phyloP scores from a whole-genome alignment of 768 basidiomycete species.

The Boletus rex-veris region DNA sequence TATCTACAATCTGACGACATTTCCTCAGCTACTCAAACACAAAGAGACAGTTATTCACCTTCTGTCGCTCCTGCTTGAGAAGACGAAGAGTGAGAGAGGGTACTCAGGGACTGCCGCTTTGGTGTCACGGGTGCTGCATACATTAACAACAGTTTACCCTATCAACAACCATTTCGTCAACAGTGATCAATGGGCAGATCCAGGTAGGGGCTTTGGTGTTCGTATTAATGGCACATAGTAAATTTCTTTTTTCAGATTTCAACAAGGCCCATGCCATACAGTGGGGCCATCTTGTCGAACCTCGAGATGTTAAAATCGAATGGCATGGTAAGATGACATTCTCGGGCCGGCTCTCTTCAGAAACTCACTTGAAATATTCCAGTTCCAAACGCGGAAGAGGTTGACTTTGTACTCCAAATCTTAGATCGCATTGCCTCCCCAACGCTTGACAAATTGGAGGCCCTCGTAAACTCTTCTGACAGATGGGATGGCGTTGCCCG shows the following conservation, averaged over 20 bases:
- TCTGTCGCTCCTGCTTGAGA: constrained; percentile 64
- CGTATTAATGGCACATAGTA: constrained; percentile 5
- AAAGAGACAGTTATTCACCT: constrained; percentile 62
- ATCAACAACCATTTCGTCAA: constrained; percentile 80
- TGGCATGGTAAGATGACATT: constrained; percentile 67
- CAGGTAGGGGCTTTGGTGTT: constrained; percentile 45
- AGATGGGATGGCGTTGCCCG: constrained; percentile 65
- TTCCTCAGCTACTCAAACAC: constrained; percentile 62
- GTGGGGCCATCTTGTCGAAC: constrained; percentile 81
- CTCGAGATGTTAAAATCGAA: constrained; percentile 75
- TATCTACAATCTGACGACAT: background rate
- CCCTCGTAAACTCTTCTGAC: constrained; percentile 47
- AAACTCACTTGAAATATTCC: constrained; percentile 30
- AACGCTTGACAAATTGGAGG: constrained; percentile 63
- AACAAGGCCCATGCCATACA: constrained; percentile 56
- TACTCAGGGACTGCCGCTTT: constrained; percentile 79
- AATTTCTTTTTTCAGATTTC: constrained; percentile 45
- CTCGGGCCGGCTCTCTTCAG: background rate
- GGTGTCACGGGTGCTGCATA: constrained; percentile 70
- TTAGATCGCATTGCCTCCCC: constrained; percentile 66
- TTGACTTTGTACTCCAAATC: constrained; percentile 76
- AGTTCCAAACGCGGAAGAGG: constrained; percentile 52
- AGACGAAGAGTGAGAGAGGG: constrained; percentile 84
- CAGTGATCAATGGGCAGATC: constrained; percentile 69
- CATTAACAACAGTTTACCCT: constrained; percentile 73